Conservation (phyloP, 2,329 filamentous ascomycete species). For the Epichloe festucae region DNA sequence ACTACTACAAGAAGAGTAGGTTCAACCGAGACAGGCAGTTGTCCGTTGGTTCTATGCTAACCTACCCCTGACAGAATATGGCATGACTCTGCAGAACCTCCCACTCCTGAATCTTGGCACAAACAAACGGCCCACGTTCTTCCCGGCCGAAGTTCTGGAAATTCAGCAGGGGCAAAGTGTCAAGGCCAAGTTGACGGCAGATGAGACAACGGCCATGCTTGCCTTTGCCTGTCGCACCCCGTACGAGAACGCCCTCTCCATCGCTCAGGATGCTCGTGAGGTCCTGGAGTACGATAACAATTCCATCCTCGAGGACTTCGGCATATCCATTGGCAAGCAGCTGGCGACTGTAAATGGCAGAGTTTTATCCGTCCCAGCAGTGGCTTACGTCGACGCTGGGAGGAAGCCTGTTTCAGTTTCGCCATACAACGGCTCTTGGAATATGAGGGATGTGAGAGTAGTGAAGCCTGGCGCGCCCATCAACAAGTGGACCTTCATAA, state of each 20-base stretch:
- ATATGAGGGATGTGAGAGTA: slow-evolving; percentile 48
- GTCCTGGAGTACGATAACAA: slow-evolving; percentile 43
- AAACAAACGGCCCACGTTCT: slow-evolving; percentile 41
- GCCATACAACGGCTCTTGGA: slow-evolving; percentile 51
- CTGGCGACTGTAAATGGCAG: slow-evolving; percentile 64
- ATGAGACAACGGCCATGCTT: slow-evolving; percentile 58
- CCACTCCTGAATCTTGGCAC: slow-evolving; percentile 58
- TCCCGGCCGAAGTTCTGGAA: slow-evolving; percentile 53
- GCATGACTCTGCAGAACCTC: slow-evolving; percentile 21
- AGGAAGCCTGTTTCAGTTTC: slow-evolving; percentile 13
- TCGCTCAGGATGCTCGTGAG: slow-evolving; percentile 42
- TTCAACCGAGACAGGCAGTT: not conserved
- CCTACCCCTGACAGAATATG: slow-evolving; percentile 20
- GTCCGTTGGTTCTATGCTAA: not conserved
- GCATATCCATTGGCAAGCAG: slow-evolving; percentile 44
- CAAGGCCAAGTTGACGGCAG: slow-evolving; percentile 41
- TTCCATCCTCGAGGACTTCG: slow-evolving; percentile 40
- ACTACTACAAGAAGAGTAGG: slow-evolving; percentile 34
- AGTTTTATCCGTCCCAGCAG: slow-evolving; percentile 45
- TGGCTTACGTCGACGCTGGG: slow-evolving; percentile 40
- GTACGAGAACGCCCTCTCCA: slow-evolving; percentile 51
- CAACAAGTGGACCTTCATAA: slow-evolving; percentile 36
- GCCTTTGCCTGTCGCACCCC: slow-evolving; percentile 57
- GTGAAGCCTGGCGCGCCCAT: slow-evolving; percentile 33
- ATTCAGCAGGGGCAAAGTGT: slow-evolving; percentile 53